Percentiles rank a stretch among this genome's conserved stretches.
Conservation (phyloP, 768 basidiomycete species). For the Termitomyces bulborhizus region DNA sequence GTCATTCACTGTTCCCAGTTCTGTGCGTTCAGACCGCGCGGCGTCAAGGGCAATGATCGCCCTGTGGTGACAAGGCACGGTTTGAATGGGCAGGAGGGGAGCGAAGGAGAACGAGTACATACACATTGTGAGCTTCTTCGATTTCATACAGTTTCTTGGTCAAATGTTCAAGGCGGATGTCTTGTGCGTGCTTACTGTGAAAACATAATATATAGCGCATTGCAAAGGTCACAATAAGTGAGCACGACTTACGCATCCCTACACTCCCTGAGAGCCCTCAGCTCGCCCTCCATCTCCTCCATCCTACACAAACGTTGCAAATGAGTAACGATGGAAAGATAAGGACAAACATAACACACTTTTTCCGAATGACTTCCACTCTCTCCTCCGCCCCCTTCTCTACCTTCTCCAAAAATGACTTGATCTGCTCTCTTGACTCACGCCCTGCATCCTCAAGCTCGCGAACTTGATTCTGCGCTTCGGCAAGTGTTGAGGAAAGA, state of each 20-base stretch:
- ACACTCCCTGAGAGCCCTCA: neutral
- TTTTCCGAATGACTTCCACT: neutral
- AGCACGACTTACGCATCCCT: neutral
- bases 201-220: neutral
- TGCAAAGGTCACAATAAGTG: neutral
- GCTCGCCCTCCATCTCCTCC: neutral
- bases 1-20: neutral
- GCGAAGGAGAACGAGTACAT: neutral
- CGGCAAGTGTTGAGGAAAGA: constrained; percentile 26
- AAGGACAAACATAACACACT: neutral
- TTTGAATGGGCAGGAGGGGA: neutral
- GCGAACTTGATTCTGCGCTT: constrained; percentile 22
- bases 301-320: neutral
- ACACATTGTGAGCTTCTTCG: neutral
- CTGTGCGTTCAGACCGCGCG: neutral
- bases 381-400: neutral
- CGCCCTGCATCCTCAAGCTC: constrained; percentile 31
- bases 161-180: neutral
- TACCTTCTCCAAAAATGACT: constrained; percentile 10
- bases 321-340: neutral
- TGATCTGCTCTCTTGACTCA: constrained; percentile 7
- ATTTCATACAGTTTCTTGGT: neutral
- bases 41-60: neutral
- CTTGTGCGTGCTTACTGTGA: neutral
- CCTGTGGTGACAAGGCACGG: neutral